Evolutionary conservation across 1,284 basidiomycete species (phyloP).

Genomic region (Fomitopsis schrenkii): DNA sequence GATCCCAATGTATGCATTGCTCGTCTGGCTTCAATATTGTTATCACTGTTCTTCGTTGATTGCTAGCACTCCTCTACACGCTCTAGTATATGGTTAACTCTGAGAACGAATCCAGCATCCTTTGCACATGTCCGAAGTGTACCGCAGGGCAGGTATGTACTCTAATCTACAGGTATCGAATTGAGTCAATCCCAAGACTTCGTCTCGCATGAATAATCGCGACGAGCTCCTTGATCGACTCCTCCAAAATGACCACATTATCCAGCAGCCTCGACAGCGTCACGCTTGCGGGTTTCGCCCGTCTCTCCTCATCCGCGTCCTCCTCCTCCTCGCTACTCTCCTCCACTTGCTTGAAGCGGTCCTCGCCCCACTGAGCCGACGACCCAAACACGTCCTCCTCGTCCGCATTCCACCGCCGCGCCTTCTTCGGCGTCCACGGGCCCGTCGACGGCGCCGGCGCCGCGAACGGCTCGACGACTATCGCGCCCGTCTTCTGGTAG

Average conservation of each 20-base stretch:
- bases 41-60: background rate
- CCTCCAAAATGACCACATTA: slow-evolving; percentile 94
- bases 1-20: background rate
- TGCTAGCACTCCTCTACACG: background rate
- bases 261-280: slow-evolving; percentile 86
- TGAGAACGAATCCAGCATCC: background rate
- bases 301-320: slow-evolving; percentile 27
- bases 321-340: slow-evolving; percentile 30
- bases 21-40: background rate
- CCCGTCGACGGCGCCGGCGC: slow-evolving; percentile 56
- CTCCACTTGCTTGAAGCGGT: slow-evolving; percentile 22
- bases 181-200: slow-evolving; percentile 82
- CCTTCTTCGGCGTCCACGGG: slow-evolving; percentile 57
- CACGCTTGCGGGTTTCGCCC: slow-evolving; percentile 37
- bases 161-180: slow-evolving; percentile 61
- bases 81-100: background rate
- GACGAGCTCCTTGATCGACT: slow-evolving; percentile 91
- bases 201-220: slow-evolving; percentile 85
- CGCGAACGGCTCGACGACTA: slow-evolving; percentile 69
- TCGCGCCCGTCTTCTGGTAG: slow-evolving; percentile 74
- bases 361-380: slow-evolving; percentile 50
- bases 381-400: slow-evolving; percentile 68
- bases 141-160: background rate
- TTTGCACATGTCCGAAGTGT: background rate
- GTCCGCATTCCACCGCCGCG: slow-evolving; percentile 46